A percentile compares a stretch with the other conserved stretches of the same genome.
These are phyloP conservation scores for Xylaria castorea DNA, from an alignment of 495 filamentous ascomycete genomes.

Conservation along the genomic window DNA sequence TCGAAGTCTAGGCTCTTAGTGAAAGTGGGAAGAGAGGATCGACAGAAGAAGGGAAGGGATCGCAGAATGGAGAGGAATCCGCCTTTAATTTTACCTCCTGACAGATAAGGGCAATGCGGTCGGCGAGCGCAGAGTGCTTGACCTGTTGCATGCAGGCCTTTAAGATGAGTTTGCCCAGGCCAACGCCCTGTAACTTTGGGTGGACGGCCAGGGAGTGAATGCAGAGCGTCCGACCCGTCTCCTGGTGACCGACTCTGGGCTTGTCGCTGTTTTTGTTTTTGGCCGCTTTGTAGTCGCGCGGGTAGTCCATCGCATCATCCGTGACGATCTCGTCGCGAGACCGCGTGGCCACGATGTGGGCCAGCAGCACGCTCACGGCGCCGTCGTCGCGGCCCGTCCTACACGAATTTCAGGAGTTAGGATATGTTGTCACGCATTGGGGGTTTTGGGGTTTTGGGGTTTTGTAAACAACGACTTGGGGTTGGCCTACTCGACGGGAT, in stretches of 20 bases:
- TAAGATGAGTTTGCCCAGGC: slow-evolving; percentile 77
- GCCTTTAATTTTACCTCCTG: slow-evolving; percentile 58
- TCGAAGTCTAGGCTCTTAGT: neutral
- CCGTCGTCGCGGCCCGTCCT: slow-evolving; percentile 51
- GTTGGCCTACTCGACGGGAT: slow-evolving; percentile 46
- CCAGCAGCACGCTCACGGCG: slow-evolving; percentile 71
- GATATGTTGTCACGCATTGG: neutral
- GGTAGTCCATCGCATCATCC: slow-evolving; percentile 78
- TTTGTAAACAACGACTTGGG: neutral
- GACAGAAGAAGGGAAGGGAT: slow-evolving; percentile 2
- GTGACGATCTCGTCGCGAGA: slow-evolving; percentile 65
- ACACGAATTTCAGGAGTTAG: neutral
- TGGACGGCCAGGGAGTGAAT: slow-evolving; percentile 84
- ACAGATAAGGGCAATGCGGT: slow-evolving; percentile 79
- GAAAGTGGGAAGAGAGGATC: neutral
- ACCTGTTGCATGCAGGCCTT: slow-evolving; percentile 75
- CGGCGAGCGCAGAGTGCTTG: slow-evolving; percentile 66
- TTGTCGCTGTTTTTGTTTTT: slow-evolving; percentile 34
- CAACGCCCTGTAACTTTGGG: slow-evolving; percentile 74
- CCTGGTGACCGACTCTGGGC: slow-evolving; percentile 64
- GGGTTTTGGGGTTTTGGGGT: too few species aligned
- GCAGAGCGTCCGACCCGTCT: slow-evolving; percentile 74
- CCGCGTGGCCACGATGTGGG: slow-evolving; percentile 80
- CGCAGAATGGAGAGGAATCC: neutral
- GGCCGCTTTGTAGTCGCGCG: slow-evolving; percentile 64